Base-by-base conservation (phyloP, 495 filamentous ascomycete species). In the Cladorrhinum samala region DNA sequence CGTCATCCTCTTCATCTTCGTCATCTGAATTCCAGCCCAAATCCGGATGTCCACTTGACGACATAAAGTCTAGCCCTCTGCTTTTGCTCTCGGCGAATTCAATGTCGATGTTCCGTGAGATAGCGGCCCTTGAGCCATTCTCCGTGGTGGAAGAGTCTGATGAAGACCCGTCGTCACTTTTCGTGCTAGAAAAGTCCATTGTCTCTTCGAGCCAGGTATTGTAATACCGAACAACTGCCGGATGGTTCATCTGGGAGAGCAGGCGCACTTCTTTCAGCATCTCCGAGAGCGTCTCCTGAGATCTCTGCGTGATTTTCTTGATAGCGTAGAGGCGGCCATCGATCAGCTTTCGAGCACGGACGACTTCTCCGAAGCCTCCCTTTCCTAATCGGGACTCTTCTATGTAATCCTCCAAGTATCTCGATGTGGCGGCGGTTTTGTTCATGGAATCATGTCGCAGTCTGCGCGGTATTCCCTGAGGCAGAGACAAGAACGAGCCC, bases 341-440 rank as follows among this genome's bases (percentile, higher is more conserved):
- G 6, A 96, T 79, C 68, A 91, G 94, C 61, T 96, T 95, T 52
- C 94, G 80, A 6, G 93, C 92, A 65, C 92, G 91, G 40, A 98
- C 90, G n/a, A 98, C 93, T 70, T 96, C 88, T 24, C 94, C 93
- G 68, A 94, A 98, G 1, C 92, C 94, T 14, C 93, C 93, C 68
- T 89, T 93, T 21, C 94, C 93, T 17, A 98, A 74, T 2, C 86
- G 82, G 16, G 89, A 91, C 53, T 88, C 82, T 68, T 97, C 92
- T 18, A 88, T 84, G 63, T 94, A 98, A 60, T 97, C 94, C 61
- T 85, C 85, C 27, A 74, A 76, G 62, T 96, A 98, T 41, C 90
- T 78, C 1, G 89, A 92, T 23, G 78, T 74, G 2, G 67, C 55
- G 3, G 68, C 67, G 16, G 61, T 63, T 8, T 62, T 67, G 50